These are phyloP conservation scores for Xylariaceae sp. DNA, from an alignment of 2,329 filamentous ascomycete genomes.

Conservation along the genomic window DNA sequence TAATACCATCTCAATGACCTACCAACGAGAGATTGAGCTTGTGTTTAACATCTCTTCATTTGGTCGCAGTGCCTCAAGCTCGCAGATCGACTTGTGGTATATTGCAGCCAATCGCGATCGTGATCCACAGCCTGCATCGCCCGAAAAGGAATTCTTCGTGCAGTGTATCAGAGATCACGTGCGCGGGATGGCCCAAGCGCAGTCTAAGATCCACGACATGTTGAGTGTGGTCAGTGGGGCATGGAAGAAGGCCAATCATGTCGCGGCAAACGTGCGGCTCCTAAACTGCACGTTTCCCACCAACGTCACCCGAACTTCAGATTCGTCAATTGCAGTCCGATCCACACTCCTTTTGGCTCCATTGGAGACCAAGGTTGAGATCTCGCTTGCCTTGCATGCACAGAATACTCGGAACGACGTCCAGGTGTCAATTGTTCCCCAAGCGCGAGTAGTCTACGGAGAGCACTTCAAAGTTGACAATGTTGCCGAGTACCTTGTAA, in stretches of 20 bases:
- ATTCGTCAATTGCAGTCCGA: slow-evolving; percentile 67
- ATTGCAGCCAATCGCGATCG: slow-evolving; percentile 63
- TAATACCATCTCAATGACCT: slow-evolving; percentile 73
- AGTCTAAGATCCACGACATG: slow-evolving; percentile 59
- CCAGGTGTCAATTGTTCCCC: slow-evolving; percentile 58
- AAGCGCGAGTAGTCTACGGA: slow-evolving; percentile 73
- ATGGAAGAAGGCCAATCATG: slow-evolving; percentile 69
- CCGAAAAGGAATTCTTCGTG: slow-evolving; percentile 77
- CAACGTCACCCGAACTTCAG: slow-evolving; percentile 65
- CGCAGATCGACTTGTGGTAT: slow-evolving; percentile 72
- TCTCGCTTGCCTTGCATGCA: slow-evolving; percentile 61
- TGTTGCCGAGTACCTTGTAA: slow-evolving; percentile 72
- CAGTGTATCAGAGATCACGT: slow-evolving; percentile 73
- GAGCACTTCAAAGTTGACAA: slow-evolving; percentile 78
- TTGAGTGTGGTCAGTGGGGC: slow-evolving; percentile 63
- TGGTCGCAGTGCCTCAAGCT: slow-evolving; percentile 47
- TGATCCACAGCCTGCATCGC: slow-evolving; percentile 61
- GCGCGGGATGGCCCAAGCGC: slow-evolving; percentile 63
- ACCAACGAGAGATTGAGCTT: slow-evolving; percentile 73
- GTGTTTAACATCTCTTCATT: slow-evolving; percentile 73
- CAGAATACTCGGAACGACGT: slow-evolving; percentile 54
- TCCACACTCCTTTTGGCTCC: slow-evolving; percentile 67
- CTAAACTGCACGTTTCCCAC: slow-evolving; percentile 71
- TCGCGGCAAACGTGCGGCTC: slow-evolving; percentile 65
- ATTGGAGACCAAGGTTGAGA: slow-evolving; percentile 71